Base-by-base conservation (phyloP, 1,284 basidiomycete species). In the Papiliotrema terrestris region DNA sequence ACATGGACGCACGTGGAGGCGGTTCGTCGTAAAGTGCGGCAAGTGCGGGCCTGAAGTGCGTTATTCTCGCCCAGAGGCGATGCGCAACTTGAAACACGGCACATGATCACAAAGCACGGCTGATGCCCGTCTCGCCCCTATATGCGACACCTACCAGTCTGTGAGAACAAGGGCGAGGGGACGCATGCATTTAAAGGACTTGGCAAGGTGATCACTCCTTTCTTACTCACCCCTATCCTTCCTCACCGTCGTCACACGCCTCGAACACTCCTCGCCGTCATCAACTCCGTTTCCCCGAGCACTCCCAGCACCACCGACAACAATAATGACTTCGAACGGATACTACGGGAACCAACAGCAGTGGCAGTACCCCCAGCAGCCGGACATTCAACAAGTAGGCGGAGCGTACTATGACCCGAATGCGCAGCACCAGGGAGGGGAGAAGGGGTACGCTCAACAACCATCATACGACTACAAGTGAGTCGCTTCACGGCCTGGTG, bases 331-430 rank as follows among this genome's bases (percentile, higher is more conserved):
- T 5, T 25, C 17, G 13, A 22, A 48, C 15, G 29, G 29, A n/a
- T 48, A 17, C 45, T 41, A 38, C 37, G 37, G 37, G n/a, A 45
- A 45, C 43, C 43, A 45, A 8, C 43, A 3, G 6, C 43, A 17
- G 15, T 5, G 17, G 15, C 39, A 41, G 11, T 49, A 49, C 23
- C 48, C 48, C 38, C 48, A 32, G 15, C n/a, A 20, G 11, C 44
- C 44, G 13, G 25, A 45, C 11, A 37, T 37, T 25, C 13, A 11
- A 8, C 29, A 37, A n/a, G n/a, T 8, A 19, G 25, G 39, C 15
- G 49, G 49, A 17, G n/a, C 19, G 15, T 41, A 50, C 38, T 37
- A 50, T 29, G 37, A 50, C 26, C 37, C 37, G 8, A 50, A 50
- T 23, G 36, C 35, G 3, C 22, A 49, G 8, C 17, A 29, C 8